phyloP scores from a whole-genome alignment of 257 asterid genomes.

The Solanum piurae region DNA sequence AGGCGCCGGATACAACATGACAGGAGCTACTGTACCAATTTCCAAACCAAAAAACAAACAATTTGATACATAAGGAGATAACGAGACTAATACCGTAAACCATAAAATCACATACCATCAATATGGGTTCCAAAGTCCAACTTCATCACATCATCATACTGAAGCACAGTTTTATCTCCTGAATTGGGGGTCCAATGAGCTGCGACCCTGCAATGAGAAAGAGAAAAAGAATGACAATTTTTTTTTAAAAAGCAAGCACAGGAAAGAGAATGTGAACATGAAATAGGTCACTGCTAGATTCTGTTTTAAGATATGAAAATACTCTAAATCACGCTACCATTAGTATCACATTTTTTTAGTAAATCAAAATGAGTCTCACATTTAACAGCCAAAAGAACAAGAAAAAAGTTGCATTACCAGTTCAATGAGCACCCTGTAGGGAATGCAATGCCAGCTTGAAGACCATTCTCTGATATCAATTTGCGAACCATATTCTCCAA shows the following conservation, averaged over 20 bases:
- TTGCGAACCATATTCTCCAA: slow-evolving; percentile 89
- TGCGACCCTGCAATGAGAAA: slow-evolving; percentile 64
- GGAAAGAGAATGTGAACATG: not conserved
- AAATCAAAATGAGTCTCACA: not conserved
- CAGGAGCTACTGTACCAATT: not conserved
- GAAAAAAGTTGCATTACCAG: slow-evolving; percentile 29
- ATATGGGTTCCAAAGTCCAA: slow-evolving; percentile 97
- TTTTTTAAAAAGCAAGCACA: not conserved
- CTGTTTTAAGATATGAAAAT: not conserved
- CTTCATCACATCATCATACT: slow-evolving; percentile 96
- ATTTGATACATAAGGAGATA: not conserved
- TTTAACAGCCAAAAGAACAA: not conserved
- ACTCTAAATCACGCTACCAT: not conserved
- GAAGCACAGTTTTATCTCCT: slow-evolving; percentile 94
- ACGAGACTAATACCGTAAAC: not conserved
- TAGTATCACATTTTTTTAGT: not conserved
- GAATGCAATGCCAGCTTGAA: slow-evolving; percentile 98
- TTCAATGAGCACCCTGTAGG: slow-evolving; percentile 98
- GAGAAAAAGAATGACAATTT: not conserved
- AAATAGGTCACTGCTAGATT: not conserved
- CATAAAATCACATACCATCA: slow-evolving; percentile 15
- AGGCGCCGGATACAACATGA: not conserved
- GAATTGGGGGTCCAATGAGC: slow-evolving; percentile 99
- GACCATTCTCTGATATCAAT: slow-evolving; percentile 89
- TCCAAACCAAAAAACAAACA: not conserved